phyloP scores from a whole-genome alignment of 805 yeast genomes.

The Candida glaebosa region DNA sequence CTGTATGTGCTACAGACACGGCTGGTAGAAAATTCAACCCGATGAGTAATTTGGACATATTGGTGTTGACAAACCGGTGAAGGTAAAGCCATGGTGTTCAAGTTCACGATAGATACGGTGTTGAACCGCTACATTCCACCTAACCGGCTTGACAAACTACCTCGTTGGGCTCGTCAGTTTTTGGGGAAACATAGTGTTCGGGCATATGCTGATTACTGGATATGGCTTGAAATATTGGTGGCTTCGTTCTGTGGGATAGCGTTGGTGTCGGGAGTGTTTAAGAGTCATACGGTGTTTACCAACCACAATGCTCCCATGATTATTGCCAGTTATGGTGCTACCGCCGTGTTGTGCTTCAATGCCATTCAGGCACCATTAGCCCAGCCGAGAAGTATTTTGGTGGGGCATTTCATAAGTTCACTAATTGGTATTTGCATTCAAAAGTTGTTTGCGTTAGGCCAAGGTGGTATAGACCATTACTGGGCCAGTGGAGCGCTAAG shows the following conservation, averaged over 20 bases:
- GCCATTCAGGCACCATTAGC: conserved; percentile 55
- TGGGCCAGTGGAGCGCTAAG: conserved; percentile 59
- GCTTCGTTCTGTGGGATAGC: conserved; percentile 46
- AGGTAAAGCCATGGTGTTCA: conserved; percentile 23
- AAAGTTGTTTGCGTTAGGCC: conserved; percentile 49
- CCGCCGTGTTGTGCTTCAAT: conserved; percentile 58
- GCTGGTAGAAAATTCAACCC: too few species aligned
- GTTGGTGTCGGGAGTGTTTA: conserved; percentile 45
- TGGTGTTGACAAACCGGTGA: background rate
- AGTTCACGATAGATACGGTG: conserved; percentile 33
- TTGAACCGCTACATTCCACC: conserved; percentile 26
- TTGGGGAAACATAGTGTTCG: conserved; percentile 35
- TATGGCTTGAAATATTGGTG: conserved; percentile 46
- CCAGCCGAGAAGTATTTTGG: conserved; percentile 57
- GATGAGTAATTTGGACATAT: too few species aligned
- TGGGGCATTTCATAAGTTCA: conserved; percentile 55
- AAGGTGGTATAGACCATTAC: conserved; percentile 41
- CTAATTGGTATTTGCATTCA: conserved; percentile 52
- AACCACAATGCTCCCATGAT: conserved; percentile 44
- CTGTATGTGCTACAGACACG: too few species aligned
- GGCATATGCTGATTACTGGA: conserved; percentile 32
- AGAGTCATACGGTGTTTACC: conserved; percentile 34
- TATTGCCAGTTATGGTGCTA: conserved; percentile 60
- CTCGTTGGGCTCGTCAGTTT: conserved; percentile 30
- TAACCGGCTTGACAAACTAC: conserved; percentile 26